Evolutionary conservation across 345 rosid genomes (phyloP).

Genomic region (Eutrema japonicum): DNA sequence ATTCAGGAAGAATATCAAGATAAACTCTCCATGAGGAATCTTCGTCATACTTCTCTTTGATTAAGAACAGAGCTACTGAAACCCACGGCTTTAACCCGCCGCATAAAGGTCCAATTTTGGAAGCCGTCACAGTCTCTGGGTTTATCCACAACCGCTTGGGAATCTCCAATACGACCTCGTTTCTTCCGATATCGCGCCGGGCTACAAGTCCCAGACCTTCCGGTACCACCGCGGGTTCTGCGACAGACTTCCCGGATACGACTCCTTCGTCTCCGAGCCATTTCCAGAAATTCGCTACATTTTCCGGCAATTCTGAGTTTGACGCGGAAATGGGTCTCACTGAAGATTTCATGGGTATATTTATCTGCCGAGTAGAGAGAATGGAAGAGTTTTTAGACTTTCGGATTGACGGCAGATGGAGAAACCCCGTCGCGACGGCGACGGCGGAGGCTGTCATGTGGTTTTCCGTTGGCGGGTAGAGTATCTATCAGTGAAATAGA

Average conservation of each 20-base stretch:
- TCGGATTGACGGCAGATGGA: conserved; percentile 21
- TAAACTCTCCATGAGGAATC: conserved; percentile 74
- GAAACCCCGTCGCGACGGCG: conserved; percentile 24
- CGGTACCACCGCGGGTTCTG: conserved; percentile 58
- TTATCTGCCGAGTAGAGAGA: conserved; percentile 28
- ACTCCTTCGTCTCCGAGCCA: conserved; percentile 76
- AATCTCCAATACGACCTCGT: conserved; percentile 88
- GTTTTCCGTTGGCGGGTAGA: conserved; percentile 42
- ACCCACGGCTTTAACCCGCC: conserved; percentile 87
- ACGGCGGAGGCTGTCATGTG: conserved; percentile 37
- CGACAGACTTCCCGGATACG: conserved; percentile 61
- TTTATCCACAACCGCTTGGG: conserved; percentile 85
- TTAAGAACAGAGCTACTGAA: conserved; percentile 79
- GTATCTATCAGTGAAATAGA: neutral
- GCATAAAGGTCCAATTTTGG: conserved; percentile 77
- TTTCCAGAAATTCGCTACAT: conserved; percentile 72
- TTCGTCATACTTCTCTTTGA: conserved; percentile 66
- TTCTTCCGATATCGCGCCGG: conserved; percentile 64
- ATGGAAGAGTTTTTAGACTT: conserved; percentile 9
- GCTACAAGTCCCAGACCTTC: conserved; percentile 91
- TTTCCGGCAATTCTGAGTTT: conserved; percentile 39
- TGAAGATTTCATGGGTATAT: conserved; percentile 36
- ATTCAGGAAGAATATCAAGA: conserved; percentile 76
- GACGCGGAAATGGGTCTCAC: conserved; percentile 43
- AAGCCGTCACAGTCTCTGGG: conserved; percentile 74